Evolutionary conservation across 2,329 filamentous ascomycete genomes (phyloP).

Genomic region (Gliomastix tumulicola): DNA sequence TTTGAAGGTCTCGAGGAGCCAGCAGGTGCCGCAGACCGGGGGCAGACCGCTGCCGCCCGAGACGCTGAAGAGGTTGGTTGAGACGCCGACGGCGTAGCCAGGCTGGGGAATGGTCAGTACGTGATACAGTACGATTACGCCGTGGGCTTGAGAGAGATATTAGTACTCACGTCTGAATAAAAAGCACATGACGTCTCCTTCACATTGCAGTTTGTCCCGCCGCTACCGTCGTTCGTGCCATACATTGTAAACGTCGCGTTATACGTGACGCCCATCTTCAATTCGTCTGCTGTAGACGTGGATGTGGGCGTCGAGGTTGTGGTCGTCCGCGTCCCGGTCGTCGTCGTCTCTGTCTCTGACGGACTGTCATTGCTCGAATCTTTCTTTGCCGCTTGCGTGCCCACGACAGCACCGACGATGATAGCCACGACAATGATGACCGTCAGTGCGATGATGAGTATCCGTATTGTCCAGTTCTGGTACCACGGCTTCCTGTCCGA

Average conservation of each 20-base stretch:
- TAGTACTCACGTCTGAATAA: slow-evolving; percentile 1
- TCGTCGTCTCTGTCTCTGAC: no score
- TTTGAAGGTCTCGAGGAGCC: slow-evolving; percentile 1
- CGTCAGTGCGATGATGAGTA: neutral
- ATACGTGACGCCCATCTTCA: slow-evolving; percentile 5
- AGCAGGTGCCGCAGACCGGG: slow-evolving; percentile 4
- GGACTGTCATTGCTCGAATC: no score
- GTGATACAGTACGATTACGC: no score
- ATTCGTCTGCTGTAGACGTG: slow-evolving; percentile 2
- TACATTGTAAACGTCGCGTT: slow-evolving; percentile 6
- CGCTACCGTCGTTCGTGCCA: slow-evolving; percentile 1
- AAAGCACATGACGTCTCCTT: slow-evolving; percentile 1
- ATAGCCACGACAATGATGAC: slow-evolving; percentile 3
- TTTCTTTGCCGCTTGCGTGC: slow-evolving; percentile 1
- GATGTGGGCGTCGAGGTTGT: no score
- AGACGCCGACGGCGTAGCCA: slow-evolving; percentile 3
- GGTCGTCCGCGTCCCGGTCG: no score
- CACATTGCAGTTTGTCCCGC: slow-evolving; percentile 1
- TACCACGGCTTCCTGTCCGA: neutral
- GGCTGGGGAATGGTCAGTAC: neutral
- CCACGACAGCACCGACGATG: slow-evolving; percentile 3
- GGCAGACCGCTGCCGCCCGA: neutral
- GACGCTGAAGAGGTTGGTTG: slow-evolving; percentile 2
- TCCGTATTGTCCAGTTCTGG: neutral
- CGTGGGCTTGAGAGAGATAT: neutral